Evolutionary conservation across 75 land plant genomes (phyloP).

Genomic region (Ceratopteris richardii): DNA sequence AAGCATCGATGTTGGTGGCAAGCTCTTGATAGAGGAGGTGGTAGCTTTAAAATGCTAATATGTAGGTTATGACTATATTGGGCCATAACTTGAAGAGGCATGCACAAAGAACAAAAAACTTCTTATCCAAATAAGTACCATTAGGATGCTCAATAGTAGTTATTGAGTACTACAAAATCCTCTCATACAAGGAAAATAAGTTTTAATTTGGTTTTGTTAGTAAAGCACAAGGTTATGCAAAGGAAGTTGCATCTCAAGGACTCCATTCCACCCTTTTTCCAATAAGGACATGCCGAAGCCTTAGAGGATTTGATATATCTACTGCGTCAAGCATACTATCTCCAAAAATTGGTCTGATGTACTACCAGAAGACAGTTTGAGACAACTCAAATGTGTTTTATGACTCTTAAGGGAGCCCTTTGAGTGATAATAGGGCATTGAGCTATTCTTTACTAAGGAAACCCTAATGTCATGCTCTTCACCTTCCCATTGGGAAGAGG

Average conservation of each 20-base stretch:
- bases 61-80: background rate
- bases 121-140: background rate
- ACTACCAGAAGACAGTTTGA: background rate
- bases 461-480: background rate
- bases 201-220: background rate
- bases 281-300: background rate
- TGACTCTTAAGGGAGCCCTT: background rate
- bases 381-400: background rate
- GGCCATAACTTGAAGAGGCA: background rate
- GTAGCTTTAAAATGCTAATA: background rate
- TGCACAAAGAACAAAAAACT: slow-evolving; percentile 1
- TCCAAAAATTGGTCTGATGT: background rate
- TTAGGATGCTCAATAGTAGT: slow-evolving; percentile 3
- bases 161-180: background rate
- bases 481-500: background rate
- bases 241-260: background rate
- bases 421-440: background rate
- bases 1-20: background rate
- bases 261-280: background rate
- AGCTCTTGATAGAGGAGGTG: background rate
- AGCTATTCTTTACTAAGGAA: background rate
- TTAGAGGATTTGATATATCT: background rate
- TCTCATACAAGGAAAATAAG: slow-evolving; percentile 4
- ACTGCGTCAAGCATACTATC: background rate
- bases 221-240: background rate